Base-by-base conservation (phyloP, 805 yeast genomes). In the Tetrapisispora arboricola region DNA sequence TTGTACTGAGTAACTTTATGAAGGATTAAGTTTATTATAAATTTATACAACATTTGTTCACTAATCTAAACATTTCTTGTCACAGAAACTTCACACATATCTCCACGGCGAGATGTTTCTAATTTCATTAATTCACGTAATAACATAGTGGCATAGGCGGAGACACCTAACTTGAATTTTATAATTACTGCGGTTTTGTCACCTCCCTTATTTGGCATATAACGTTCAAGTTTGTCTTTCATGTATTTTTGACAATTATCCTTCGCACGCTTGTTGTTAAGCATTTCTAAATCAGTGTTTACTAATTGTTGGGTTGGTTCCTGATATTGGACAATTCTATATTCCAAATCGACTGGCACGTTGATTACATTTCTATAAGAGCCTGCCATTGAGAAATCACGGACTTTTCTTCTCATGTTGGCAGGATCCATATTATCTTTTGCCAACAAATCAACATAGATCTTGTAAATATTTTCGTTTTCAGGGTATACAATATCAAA, bases 71-170 rank as follows among this genome's bases (percentile, higher is more conserved):
- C 8, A n/a, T 8, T n/a, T n/a, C 21, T 21, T 8, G 26, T 4
- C 4, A 51, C 45, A 43, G 54, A 62, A 8, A 68, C 71, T 46
- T 66, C 65, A 45, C 72, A 68, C 62, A 65, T 61, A 32, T 70
- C 73, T 45, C 73, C 71, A 46, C 71, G 67, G 51, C 73, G 70
- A 21, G 78, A 69, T 3, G 88, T 80, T 49, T 81, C 90, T 25
- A 76, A 72, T 57, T 78, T 82, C 84, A 88, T 78, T 38, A 85
- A 75, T 60, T 92, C 97, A 57, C 98, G 75, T 38, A 92, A 64
- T 1, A 95, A 95, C 98, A 92, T 94, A 0, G 99, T 92, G 1
- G 99, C 99, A 60, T 92, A 92, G 6, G 94, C 80, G 27, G 96
- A 82, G 3, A 84, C 78, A 4, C 87, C 90, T 44, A 92, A 68